Evolutionary conservation across 148 eudicot genomes (phyloP), one percentile per base, ranked within the genome.

Genomic region (Rhododendron kiyosumense): DNA sequence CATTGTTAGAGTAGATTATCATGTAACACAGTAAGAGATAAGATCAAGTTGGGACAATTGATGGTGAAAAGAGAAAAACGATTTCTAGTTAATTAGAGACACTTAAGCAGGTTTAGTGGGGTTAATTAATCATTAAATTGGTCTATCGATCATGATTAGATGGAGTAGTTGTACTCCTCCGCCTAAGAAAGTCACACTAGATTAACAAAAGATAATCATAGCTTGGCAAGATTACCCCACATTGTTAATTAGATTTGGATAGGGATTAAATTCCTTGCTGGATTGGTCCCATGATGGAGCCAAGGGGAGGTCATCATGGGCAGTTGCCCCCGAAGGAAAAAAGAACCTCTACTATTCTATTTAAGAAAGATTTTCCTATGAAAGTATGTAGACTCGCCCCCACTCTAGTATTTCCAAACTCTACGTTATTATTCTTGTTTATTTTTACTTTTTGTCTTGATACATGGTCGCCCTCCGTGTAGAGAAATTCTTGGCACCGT

Each of bases 301-400:
- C 8, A 41, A 0, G 0, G 0, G 7, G 7, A 41, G 45, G 7
- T 41, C 8, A 41, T 7, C 45, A 41, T 1, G 45, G 45, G 0
- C 45, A 41, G 45, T 41, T 41, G 45, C 8, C 7, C 45, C 7
- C 6, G 45, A 41, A 6, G 7, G 1, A 41, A 41, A 41, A 41
- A 41, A 41, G 7, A 5, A 41, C 1, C 7, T 5, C 7, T 41
- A 41, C 45, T 41, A 41, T 41, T 41, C 45, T 41, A 41, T 41
- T 41, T 41, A 41, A 41, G 6, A 41, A 41, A 41, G 7, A 41
- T 5, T 41, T 41, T 41, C 0, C 7, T 41, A 41, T 41, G 45
- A 41, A 41, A 41, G 45, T 41, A 41, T 0, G 45, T 41, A 41
- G 45, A 1, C 45, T 41, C 45, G 7, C 7, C 7, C 43, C 7